Evolutionary conservation across 2,329 filamentous ascomycete species (phyloP), one percentile per base, ranked within the genome.

Genomic region (Alternaria sp.): DNA sequence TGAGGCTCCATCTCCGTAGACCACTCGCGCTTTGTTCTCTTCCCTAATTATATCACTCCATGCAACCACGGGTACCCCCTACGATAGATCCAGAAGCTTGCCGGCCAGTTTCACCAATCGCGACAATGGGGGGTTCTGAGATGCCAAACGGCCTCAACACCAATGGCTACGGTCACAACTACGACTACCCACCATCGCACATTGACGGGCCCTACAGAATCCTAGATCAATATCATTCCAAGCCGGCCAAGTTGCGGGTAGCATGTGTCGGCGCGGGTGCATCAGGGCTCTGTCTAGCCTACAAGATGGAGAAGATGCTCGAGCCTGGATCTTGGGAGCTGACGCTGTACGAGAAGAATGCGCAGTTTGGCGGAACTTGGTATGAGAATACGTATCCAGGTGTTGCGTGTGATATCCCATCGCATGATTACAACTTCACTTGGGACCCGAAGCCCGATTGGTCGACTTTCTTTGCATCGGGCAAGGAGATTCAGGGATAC

Each of bases 371-470:
- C 12, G 73, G 73, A 40, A 75, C 73, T 5, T 75, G 74, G 74
- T 76, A 75, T 58, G 74, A 77, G 58, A 77, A 77, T 51, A 72
- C 68, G 2, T 77, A 78, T 51, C 74, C 74, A 3, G 75, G 75
- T 49, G 68, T 74, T 14, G 74, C 73, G 27, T 78, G 75, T 56
- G 74, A 78, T 60, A 76, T 78, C 25, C 74, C 74, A 11, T 64
- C 71, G 2, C 86, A 89, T 75, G 87, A 85, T 73, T 89, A 89
- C 69, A 87, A 87, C 69, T 89, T 87, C 69, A 85, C 85, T 3
- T 89, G 85, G 83, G 81, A 84, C 56, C 85, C 84, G 3, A 89
- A 89, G 70, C 83, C 82, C 0, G 82, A 90, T 8, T 85, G 83
- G 83, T 79, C 78, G 6, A 79, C 81, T 12, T 84, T 83, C 69